phyloP scores from a whole-genome alignment of 2,329 filamentous ascomycete species.

The Colletotrichum destructivum region DNA sequence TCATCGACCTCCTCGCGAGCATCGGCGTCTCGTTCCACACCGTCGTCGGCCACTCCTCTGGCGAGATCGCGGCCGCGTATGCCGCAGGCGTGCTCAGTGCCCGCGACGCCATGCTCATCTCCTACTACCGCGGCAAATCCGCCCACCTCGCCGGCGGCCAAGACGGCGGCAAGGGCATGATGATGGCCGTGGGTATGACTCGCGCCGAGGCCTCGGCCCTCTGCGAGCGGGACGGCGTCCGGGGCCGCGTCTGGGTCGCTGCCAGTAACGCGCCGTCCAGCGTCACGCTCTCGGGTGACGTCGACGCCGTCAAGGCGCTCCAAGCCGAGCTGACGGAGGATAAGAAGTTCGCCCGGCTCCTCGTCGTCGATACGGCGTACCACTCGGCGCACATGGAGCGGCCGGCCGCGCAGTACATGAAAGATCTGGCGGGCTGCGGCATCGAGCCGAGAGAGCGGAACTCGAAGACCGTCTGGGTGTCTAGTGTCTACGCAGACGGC shows the following conservation, averaged over 20 bases:
- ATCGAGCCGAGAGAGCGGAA: conserved; percentile 48
- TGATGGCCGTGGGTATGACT: conserved; percentile 47
- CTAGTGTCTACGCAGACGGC: conserved; percentile 54
- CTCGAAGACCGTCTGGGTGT: conserved; percentile 54
- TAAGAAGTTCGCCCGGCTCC: conserved; percentile 52
- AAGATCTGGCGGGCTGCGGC: conserved; percentile 48
- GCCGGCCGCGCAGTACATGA: conserved; percentile 53
- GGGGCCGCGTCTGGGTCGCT: conserved; percentile 46
- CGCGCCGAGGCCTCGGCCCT: conserved; percentile 35
- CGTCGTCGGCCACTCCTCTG: conserved; percentile 47
- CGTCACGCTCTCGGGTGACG: conserved; percentile 53
- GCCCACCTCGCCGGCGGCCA: conserved; percentile 39
- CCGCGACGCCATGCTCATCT: conserved; percentile 44
- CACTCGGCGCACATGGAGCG: conserved; percentile 64
- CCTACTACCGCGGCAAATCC: conserved; percentile 45
- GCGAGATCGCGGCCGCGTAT: conserved; percentile 56
- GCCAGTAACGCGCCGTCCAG: conserved; percentile 49
- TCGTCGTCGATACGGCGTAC: conserved; percentile 63
- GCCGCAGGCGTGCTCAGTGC: conserved; percentile 46
- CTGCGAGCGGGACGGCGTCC: conserved; percentile 40
- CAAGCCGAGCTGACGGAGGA: conserved; percentile 45
- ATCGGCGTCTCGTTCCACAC: conserved; percentile 41
- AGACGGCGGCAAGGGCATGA: conserved; percentile 41
- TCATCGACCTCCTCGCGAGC: conserved; percentile 41
- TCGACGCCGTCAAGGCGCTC: conserved; percentile 46